These are phyloP conservation scores for Boletus eberwhitei DNA, from an alignment of 768 basidiomycete genomes.

Conservation along the genomic window DNA sequence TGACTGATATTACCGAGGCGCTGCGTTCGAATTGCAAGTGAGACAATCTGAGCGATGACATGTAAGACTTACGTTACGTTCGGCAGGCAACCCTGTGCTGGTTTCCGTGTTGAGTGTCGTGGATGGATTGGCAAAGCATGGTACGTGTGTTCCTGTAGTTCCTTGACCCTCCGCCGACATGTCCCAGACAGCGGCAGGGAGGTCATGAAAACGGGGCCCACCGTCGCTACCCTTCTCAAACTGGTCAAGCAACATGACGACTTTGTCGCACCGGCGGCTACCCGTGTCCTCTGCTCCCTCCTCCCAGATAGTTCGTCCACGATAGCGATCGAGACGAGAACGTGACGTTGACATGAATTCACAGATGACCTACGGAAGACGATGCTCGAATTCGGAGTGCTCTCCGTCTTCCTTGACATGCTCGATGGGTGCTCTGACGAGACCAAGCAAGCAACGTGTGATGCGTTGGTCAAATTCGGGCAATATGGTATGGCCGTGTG, in stretches of 20 bases:
- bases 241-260: slow-evolving; percentile 24
- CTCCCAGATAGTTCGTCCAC: slow-evolving; percentile 19
- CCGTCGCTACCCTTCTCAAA: slow-evolving; percentile 16
- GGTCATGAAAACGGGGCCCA: slow-evolving; percentile 3
- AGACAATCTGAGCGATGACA: not conserved
- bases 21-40: slow-evolving; percentile 18
- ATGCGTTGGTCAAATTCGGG: slow-evolving; percentile 16
- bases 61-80: not conserved
- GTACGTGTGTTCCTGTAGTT: not conserved
- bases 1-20: slow-evolving; percentile 17
- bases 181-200: slow-evolving; percentile 3
- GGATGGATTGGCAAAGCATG: slow-evolving; percentile 11
- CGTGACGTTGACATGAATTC: not conserved
- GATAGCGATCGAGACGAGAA: not conserved
- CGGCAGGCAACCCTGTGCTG: slow-evolving; percentile 17
- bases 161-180: not conserved
- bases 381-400: slow-evolving; percentile 15
- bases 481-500: slow-evolving; percentile 12
- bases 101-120: slow-evolving; percentile 24
- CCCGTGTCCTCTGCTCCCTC: slow-evolving; percentile 22
- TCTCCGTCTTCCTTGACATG: slow-evolving; percentile 19
- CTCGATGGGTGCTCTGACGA: slow-evolving; percentile 20
- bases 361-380: slow-evolving; percentile 19
- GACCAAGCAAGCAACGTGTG: slow-evolving; percentile 12
- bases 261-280: slow-evolving; percentile 29